A percentile compares a stretch with the other conserved stretches of the same genome.
Conservation (phyloP, 2,329 filamentous ascomycete genomes). For the Fusarium armeniacum region DNA sequence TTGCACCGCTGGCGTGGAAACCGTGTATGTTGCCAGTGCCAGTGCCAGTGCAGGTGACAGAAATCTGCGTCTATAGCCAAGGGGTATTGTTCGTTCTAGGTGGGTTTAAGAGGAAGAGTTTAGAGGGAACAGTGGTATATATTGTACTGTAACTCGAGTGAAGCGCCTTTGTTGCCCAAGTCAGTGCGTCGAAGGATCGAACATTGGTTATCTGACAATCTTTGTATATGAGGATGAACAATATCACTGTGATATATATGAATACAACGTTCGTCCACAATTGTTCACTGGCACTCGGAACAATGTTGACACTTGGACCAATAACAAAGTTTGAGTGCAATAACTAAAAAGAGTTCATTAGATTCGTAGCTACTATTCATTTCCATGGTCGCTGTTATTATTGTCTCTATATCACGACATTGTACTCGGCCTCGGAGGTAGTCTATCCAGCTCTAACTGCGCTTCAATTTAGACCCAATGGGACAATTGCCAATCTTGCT, state of each 20-base stretch:
- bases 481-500: constrained; percentile 35
- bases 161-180: neutral
- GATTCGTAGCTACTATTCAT: neutral
- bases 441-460: constrained; percentile 8
- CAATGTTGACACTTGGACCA: neutral
- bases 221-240: neutral
- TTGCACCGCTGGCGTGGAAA: constrained; percentile 2
- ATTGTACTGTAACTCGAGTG: neutral
- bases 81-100: neutral
- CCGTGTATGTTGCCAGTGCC: constrained; percentile 8
- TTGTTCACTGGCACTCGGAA: constrained; percentile 1
- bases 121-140: constrained; percentile 3
- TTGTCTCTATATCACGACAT: constrained; percentile 6
- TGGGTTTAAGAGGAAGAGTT: neutral
- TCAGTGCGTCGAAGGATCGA: neutral
- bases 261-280: neutral
- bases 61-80: neutral
- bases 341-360: neutral
- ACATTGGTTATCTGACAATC: neutral
- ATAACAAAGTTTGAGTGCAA: neutral
- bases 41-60: neutral
- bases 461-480: constrained; percentile 39
- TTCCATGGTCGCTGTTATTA: neutral
- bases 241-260: neutral
- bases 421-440: constrained; percentile 1